Percentiles rank a stretch among this genome's conserved stretches.
Evolutionary conservation across 345 rosid genomes (phyloP).

Genomic region (Syzygium aqueum): DNA sequence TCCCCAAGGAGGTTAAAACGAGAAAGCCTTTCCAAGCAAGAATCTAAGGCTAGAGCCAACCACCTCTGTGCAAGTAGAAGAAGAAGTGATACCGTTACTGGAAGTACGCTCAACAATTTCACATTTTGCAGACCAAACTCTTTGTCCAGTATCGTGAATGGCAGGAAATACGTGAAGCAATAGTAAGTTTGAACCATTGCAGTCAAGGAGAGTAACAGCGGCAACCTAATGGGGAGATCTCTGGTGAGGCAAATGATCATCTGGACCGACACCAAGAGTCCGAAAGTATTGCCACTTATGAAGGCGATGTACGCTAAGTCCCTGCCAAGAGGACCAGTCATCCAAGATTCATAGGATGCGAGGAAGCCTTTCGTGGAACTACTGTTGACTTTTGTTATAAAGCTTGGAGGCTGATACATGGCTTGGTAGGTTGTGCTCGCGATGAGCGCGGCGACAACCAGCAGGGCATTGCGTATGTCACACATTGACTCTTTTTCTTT

Average conservation of each 20-base stretch:
- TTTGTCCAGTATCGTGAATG: not conserved
- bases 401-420: too few species aligned
- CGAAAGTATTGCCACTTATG: not conserved
- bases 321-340: not conserved
- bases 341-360: not conserved
- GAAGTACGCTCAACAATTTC: not conserved
- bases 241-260: not conserved
- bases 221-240: not conserved
- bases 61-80: not conserved
- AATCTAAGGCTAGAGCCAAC: not conserved
- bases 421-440: too few species aligned
- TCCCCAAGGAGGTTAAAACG: too few species aligned
- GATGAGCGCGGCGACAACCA: too few species aligned
- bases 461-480: too few species aligned
- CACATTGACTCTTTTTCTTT: too few species aligned
- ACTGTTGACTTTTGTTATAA: not conserved
- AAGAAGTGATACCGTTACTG: not conserved
- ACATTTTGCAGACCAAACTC: not conserved
- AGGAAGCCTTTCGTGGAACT: not conserved
- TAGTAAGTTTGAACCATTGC: not conserved
- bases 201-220: rapidly evolving
- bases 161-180: not conserved
- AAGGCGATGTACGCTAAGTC: not conserved
- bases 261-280: not conserved
- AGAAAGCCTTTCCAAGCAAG: not conserved